These are phyloP conservation scores for Mortierella sp. DNA, from an alignment of 371 early-diverging fungal genomes.

Conservation along the genomic window DNA sequence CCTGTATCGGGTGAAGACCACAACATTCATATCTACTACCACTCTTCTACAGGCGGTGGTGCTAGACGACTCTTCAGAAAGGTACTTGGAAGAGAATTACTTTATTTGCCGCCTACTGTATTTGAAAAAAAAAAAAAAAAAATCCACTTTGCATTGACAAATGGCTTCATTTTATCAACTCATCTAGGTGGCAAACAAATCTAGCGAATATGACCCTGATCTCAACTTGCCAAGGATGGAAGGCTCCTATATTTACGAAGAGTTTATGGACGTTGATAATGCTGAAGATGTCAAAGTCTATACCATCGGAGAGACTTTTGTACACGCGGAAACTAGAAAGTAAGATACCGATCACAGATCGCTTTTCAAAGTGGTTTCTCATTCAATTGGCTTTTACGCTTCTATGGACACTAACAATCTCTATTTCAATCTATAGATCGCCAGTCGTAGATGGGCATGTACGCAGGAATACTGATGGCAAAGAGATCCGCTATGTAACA, in stretches of 20 bases:
- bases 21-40: conserved; percentile 95
- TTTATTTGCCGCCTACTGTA: no score
- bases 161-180: no score
- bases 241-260: conserved; percentile 93
- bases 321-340: conserved; percentile 97
- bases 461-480: conserved; percentile 92
- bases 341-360: conserved; percentile 40
- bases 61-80: conserved; percentile 94
- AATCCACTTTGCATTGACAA: no score
- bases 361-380: neutral
- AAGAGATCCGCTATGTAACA: conserved; percentile 92
- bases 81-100: conserved; percentile 50
- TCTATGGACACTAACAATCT: no score
- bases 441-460: conserved; percentile 98
- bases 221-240: conserved; percentile 70
- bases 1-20: conserved; percentile 96
- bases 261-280: conserved; percentile 90
- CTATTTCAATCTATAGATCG: conserved; percentile 62
- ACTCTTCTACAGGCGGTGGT: conserved; percentile 83
- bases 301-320: conserved; percentile 85
- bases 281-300: conserved; percentile 97
- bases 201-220: conserved; percentile 85
- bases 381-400: neutral
- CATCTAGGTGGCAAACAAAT: conserved; percentile 85
- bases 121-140: no score